These are phyloP conservation scores for Podospora anserina DNA, from an alignment of 495 filamentous ascomycete genomes.

Conservation along the genomic window DNA sequence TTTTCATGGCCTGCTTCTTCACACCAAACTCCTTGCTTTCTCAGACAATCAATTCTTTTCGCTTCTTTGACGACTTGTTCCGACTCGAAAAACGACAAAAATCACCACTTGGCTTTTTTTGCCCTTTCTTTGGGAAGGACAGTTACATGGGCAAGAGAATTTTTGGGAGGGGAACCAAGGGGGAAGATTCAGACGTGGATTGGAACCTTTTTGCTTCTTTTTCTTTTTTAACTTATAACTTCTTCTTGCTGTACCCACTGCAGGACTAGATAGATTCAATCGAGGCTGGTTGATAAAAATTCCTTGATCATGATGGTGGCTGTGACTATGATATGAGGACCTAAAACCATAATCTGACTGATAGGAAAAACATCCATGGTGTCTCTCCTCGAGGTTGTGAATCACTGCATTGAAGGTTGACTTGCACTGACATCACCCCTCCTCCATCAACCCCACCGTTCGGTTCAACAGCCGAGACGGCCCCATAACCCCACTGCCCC, in stretches of 20 bases:
- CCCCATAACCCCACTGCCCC: not conserved
- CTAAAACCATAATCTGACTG: not conserved
- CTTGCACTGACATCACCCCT: not conserved
- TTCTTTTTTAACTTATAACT: not conserved
- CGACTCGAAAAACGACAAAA: not conserved
- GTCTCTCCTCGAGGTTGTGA: not conserved
- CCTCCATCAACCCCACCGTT: not conserved
- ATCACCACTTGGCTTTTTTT: not conserved
- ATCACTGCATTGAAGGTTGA: not conserved
- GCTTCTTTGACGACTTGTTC: not conserved
- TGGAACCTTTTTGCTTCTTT: constrained; percentile 2
- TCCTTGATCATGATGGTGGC: not conserved
- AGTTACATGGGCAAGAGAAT: not conserved
- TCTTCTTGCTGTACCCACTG: not conserved
- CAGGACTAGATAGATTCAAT: constrained; percentile 7
- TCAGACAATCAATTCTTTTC: not conserved
- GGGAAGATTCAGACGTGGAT: not conserved
- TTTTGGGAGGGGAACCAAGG: not conserved
- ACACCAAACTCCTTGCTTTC: not conserved
- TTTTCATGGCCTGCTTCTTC: not conserved
- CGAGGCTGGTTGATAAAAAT: constrained; percentile 1
- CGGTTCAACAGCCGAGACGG: not conserved
- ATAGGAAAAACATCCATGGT: not conserved
- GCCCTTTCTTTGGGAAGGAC: not conserved
- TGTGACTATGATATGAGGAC: not conserved